These are phyloP conservation scores for Pochonia chlamydosporia DNA, from an alignment of 2,329 filamentous ascomycete species.

Conservation along the genomic window DNA sequence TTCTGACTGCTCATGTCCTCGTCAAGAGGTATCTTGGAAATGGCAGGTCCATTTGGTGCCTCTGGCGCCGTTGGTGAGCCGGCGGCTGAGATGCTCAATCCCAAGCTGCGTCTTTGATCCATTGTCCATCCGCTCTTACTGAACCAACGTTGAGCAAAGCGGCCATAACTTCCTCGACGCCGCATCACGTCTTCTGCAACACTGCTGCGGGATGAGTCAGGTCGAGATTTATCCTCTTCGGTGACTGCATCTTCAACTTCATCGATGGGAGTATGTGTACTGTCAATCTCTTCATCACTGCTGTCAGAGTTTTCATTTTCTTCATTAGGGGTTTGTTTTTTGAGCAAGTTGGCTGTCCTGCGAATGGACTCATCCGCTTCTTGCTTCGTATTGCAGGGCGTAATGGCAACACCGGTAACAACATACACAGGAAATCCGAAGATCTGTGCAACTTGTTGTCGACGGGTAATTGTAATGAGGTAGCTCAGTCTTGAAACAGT, in stretches of 20 bases:
- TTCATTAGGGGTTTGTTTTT: constrained; percentile 32
- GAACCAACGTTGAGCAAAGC: constrained; percentile 90
- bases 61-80: constrained; percentile 12
- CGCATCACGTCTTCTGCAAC: constrained; percentile 86
- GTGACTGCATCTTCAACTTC: constrained; percentile 38
- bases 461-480: constrained; percentile 78
- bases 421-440: constrained; percentile 78
- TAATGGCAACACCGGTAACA: constrained; percentile 84
- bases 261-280: constrained; percentile 28
- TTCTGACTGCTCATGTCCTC: constrained; percentile 23
- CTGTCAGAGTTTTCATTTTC: constrained; percentile 37
- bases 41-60: constrained; percentile 12
- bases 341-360: constrained; percentile 45
- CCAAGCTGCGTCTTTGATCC: constrained; percentile 63
- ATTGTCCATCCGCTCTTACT: constrained; percentile 75
- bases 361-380: constrained; percentile 70
- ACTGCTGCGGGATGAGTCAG: constrained; percentile 44
- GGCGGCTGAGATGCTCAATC: constrained; percentile 47
- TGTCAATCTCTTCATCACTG: constrained; percentile 40
- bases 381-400: constrained; percentile 70
- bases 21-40: constrained; percentile 31
- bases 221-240: constrained; percentile 25
- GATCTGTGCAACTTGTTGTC: constrained; percentile 84
- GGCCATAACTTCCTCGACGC: constrained; percentile 75
- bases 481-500: constrained; percentile 77